Base-by-base conservation (phyloP, 2,329 filamentous ascomycete genomes). In the Colletotrichum karsti region DNA sequence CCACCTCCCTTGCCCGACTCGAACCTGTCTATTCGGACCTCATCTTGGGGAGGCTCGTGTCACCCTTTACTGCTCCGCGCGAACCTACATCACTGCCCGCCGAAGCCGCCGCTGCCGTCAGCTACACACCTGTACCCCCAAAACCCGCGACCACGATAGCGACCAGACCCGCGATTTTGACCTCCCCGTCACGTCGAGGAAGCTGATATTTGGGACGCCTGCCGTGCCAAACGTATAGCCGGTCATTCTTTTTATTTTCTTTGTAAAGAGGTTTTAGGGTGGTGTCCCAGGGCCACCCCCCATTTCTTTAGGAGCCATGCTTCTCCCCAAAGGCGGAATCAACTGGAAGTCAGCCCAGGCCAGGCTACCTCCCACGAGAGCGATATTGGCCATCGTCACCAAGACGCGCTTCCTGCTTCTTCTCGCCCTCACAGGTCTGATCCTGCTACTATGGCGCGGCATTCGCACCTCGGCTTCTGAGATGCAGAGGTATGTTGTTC, bases 291-390 rank as follows among this genome's bases (percentile, higher is more conserved):
- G 75, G 77, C 79, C 79, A 79, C 79, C 79, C 76, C 26, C 18
- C 46, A 42, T 57, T 56, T 46, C 48, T 8, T 53, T 33, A 61
- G 56, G 55, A 69, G 66, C 73, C 70, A 98, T 98, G 95, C 90
- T 98, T 84, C 90, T 97, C 74, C 93, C 93, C 72, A 97, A 97
- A 82, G 93, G 92, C 79, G 93, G 93, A 78, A 88, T 95, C 77
- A 94, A 90, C 80, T 98, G 95, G 95, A 98, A 97, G 86, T 92
- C 93, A 72, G 92, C 95, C 73, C 93, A 90, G 83, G 87, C 92
- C 75, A 88, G 90, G 76, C 83, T 98, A 74, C 94, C 94, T 46
- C 92, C 93, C 64, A 91, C 90, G 73, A 89, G 93, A 79, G 91
- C 92, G 59, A 78, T 94, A 77, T 85, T 90, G 81, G 83, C 87